Evolutionary conservation across 352 stramenopile genomes (phyloP).

Genomic region (Lagenidium sp.): DNA sequence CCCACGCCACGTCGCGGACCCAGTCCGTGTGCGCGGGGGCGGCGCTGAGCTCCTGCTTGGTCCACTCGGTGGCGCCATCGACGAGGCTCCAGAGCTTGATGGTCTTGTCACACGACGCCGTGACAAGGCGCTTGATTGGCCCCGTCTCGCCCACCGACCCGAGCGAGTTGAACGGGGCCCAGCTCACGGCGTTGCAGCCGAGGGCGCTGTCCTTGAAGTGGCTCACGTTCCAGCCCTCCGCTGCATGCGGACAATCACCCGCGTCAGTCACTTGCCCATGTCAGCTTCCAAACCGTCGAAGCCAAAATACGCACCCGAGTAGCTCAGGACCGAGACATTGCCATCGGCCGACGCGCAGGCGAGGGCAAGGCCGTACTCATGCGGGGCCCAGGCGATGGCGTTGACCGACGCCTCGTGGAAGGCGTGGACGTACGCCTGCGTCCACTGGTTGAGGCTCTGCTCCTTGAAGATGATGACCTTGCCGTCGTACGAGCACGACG

Average conservation of each 20-base stretch:
- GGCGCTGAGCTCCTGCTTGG: constrained; percentile 67
- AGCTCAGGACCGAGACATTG: constrained; percentile 86
- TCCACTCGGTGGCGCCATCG: constrained; percentile 71
- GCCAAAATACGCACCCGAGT: constrained; percentile 47
- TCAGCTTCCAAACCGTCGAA: too few species aligned
- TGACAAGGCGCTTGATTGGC: constrained; percentile 84
- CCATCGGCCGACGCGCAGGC: constrained; percentile 94
- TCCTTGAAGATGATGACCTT: constrained; percentile 97
- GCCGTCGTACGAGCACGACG: constrained; percentile 97
- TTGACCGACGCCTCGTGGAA: constrained; percentile 92
- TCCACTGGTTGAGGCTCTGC: constrained; percentile 91
- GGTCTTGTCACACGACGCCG: constrained; percentile 95
- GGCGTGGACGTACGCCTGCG: constrained; percentile 84
- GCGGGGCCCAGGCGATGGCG: constrained; percentile 93
- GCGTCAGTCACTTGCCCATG: not conserved
- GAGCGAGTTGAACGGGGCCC: constrained; percentile 87
- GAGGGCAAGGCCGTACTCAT: constrained; percentile 94
- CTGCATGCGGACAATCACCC: constrained; percentile 11
- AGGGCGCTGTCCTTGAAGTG: constrained; percentile 93
- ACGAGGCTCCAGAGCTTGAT: constrained; percentile 94
- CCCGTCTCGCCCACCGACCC: constrained; percentile 32
- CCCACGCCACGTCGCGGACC: constrained; percentile 97
- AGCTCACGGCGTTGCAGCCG: constrained; percentile 96
- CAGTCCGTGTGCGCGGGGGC: constrained; percentile 90
- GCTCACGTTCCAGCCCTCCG: constrained; percentile 85